Evolutionary conservation across 257 asterid genomes (phyloP), one percentile per base, ranked within the genome.

Genomic region (Parsonsia alboflavescens): DNA sequence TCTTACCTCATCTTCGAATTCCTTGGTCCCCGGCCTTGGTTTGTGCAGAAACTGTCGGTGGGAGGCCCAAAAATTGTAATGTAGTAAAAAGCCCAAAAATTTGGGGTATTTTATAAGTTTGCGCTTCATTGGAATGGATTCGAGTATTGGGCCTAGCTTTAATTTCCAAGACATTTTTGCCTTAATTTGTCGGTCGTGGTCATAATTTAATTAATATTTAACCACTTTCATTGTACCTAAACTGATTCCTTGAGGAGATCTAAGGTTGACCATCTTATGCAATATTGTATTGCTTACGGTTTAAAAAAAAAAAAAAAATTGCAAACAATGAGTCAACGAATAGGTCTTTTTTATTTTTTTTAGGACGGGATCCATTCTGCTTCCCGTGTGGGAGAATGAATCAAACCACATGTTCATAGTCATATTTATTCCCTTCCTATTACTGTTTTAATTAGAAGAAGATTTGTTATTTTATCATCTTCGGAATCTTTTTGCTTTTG

Each of bases 241-340:
- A 19, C 21, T 7, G 2, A 19, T 21, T 19, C 28, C 13, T 2
- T 46, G n/a, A 12, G 71, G 42, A 15, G 58, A 24, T 33, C n/a
- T 30, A 52, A 8, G 15, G 73, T 70, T 70, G 64, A 70, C 74
- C 1, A 52, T 45, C n/a, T 50, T 50, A 7, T 17, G 12, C 1
- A n/a, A 41, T 45, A 21, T 19, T 19, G 0, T 4, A 41, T 41
- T 41, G 57, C n/a, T 21, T 49, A 49, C 15, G 4, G 13, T 9
- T 49, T 49, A 10, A 10, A 10, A 49, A 49, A 49, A 49, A 49
- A 9, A 49, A 49, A 49, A 16, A 49, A 49, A n/a, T n/a, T 49
- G 54, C 70, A 45, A 26, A 19, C 9, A 67, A 52, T 2, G 36
- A 69, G 79, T 76, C 71, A 76, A 69, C 70, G 33, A 17, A n/a